Base-by-base conservation (phyloP, 495 filamentous ascomycete genomes). In the Trichoderma gamsii region DNA sequence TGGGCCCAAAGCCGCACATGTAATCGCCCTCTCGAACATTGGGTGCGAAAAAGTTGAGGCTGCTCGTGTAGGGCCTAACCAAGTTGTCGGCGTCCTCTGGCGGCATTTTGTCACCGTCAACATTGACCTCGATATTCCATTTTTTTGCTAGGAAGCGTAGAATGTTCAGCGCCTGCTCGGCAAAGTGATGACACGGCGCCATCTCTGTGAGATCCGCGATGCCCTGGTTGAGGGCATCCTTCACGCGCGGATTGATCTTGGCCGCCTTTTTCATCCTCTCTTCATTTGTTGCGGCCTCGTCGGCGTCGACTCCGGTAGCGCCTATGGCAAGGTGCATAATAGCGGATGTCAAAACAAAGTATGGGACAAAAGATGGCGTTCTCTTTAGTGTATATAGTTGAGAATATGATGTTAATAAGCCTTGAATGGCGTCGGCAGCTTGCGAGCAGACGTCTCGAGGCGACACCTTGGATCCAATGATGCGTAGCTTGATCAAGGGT, bases 381-480 rank as follows among this genome's bases (percentile, higher is more conserved):
- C 84, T 79, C 12, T 81, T 77, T 35, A 89, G 76, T 3, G 83
- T 84, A 71, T 88, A 89, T 27, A 88, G 79, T 52, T 83, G 80
- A 3, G 84, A 82, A 66, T 88, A 87, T 4, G 84, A 84, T 3
- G 79, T 80, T 61, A 87, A 72, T 13, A 89, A 79, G 3, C 81
- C 78, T 41, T 85, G 80, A 32, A 89, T 86, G 23, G 84, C 83
- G 72, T 88, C 85, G 41, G 88, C 87, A 16, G 85, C 83, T 70
- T 85, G 81, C 12, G 78, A 76, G 73, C 87, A 89, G 32, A 88
- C 83, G 49, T 89, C 86, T 11, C 84, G 82, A n/a, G 88, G 87
- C 23, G 77, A 80, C n/a, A 88, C 79, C 21, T 79, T 76, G 0
- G 84, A 86, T 21, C 85, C 80, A 65, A 82, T 77, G 44, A 90